Base-by-base conservation (phyloP, 257 asterid species). In the Solanum piurae region DNA sequence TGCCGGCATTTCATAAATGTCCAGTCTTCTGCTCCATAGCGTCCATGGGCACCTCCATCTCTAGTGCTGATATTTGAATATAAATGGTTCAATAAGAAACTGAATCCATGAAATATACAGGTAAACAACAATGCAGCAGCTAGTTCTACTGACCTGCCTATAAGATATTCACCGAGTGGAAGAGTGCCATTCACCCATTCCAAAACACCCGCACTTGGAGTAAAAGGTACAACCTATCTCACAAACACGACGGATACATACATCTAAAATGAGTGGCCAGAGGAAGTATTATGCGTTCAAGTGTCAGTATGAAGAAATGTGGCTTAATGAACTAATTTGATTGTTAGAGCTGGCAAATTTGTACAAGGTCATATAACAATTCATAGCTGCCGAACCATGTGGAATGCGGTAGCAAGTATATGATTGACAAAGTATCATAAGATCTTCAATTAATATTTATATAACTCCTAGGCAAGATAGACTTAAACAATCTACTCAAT, bases 161-260 rank as follows among this genome's bases (percentile, higher is more conserved):
- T 90, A 77, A 97, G 99, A 93, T 95, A 97, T 87, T 97, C 99
- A 84, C 98, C 98, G 31, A 97, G 99, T 40, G 99, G 99, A 73
- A 97, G 88, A 86, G 99, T 97, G 90, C 98, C 98, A 91, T 94
- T 95, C 87, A 97, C 99, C 99, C 99, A 97, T 92, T 97, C 99
- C 85, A 95, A 94, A 90, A 97, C 98, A 89, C 99, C 99, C 76
- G 99, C 99, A 92, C 98, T 95, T 52, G 99, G 99, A 89, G 99
- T 95, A 88, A 97, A 97, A 90, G 99, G 97, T 85, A 97, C 95
- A 38, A 97, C 99, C 99, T 97, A 93, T 90, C 86, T 58, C 91
- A 88, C 86, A 44, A 92, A 86, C 62, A 75, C 82, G 73, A 89
- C 4, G 23, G 83, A 76, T n/a, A 76, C 42, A 29, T 31, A 40